Evolutionary conservation across 2,329 filamentous ascomycete genomes (phyloP).

Genomic region (Pseudogymnoascus sp.): DNA sequence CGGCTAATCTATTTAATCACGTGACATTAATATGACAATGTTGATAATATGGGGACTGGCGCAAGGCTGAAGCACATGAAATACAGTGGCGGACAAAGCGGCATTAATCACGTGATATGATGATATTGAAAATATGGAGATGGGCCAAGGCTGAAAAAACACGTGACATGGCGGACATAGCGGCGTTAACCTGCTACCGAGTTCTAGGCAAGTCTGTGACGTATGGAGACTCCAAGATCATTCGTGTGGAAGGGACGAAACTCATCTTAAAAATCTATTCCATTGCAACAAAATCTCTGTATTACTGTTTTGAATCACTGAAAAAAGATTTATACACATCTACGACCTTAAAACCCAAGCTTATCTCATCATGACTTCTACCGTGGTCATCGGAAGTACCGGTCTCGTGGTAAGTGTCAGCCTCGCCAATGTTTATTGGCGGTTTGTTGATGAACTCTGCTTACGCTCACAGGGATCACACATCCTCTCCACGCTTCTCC

Average conservation of each 20-base stretch:
- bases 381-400: conserved; percentile 37
- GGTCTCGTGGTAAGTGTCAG: conserved; percentile 38
- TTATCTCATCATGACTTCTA: conserved; percentile 32
- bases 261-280: not conserved
- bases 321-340: not conserved
- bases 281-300: not conserved
- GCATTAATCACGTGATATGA: not conserved
- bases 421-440: not conserved
- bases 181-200: not conserved
- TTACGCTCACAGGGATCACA: conserved; percentile 45
- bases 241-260: not conserved
- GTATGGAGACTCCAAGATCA: not conserved
- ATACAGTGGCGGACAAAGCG: not conserved
- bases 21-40: not conserved
- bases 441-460: not conserved
- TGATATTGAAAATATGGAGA: not conserved
- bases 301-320: not conserved
- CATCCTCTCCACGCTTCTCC: conserved; percentile 61
- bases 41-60: not conserved
- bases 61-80: not conserved
- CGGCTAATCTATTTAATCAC: not conserved
- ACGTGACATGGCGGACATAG: not conserved
- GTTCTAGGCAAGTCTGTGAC: not conserved
- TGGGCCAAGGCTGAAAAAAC: not conserved
- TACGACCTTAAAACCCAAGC: not conserved